These are phyloP conservation scores for Synchytrium microbalum DNA, from an alignment of 371 early-diverging fungal species.

Conservation along the genomic window DNA sequence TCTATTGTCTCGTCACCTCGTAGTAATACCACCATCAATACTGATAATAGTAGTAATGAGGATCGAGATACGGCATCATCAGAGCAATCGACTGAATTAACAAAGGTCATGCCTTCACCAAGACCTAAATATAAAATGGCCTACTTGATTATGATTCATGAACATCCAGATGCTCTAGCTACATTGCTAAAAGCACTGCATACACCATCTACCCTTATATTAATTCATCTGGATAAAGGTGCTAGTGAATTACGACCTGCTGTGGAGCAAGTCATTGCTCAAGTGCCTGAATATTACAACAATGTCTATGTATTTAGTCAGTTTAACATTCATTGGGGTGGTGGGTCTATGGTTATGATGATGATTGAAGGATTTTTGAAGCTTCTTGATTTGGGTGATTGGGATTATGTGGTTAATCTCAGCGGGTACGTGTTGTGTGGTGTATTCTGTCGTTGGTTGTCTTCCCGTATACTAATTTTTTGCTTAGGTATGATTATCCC, in stretches of 20 bases:
- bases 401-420: constrained; percentile 11
- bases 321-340: constrained; percentile 7
- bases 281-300: background rate
- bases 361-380: constrained; percentile 7
- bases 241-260: background rate
- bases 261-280: background rate
- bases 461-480: background rate
- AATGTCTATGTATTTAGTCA: background rate
- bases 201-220: background rate
- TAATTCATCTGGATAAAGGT: background rate
- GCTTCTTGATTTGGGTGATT: constrained; percentile 8
- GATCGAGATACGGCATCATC: background rate
- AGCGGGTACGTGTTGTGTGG: background rate
- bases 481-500: background rate
- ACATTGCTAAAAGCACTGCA: background rate
- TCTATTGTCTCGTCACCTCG: background rate
- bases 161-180: background rate
- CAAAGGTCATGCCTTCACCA: background rate
- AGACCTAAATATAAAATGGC: background rate
- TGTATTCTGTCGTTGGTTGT: background rate
- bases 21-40: background rate
- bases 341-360: background rate
- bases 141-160: background rate
- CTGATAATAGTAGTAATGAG: background rate
- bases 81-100: background rate